These are phyloP conservation scores for Pyrenophora teres DNA, from an alignment of 2,329 filamentous ascomycete genomes.

Conservation along the genomic window DNA sequence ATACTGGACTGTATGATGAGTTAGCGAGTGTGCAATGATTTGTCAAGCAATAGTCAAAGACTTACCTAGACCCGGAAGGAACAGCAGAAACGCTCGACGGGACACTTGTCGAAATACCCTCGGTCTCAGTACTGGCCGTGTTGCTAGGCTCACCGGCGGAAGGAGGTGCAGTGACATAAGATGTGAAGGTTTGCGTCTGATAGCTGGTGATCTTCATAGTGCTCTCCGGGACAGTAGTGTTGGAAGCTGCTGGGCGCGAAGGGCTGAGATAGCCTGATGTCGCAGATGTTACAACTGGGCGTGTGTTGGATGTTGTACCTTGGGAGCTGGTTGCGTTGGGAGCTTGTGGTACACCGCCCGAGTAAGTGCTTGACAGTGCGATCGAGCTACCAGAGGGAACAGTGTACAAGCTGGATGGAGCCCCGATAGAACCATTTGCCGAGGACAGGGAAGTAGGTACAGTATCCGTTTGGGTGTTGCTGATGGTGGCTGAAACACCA, in stretches of 20 bases:
- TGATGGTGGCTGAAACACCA: not conserved
- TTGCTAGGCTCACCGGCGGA: slow-evolving; percentile 10
- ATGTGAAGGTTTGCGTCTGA: slow-evolving; percentile 29
- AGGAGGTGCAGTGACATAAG: slow-evolving; percentile 21
- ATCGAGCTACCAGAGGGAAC: not conserved
- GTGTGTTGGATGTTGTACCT: slow-evolving; percentile 10
- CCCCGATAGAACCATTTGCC: not conserved
- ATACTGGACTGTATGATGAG: slow-evolving; percentile 16
- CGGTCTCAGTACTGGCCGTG: slow-evolving; percentile 20
- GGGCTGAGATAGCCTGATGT: slow-evolving; percentile 19
- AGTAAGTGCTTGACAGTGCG: not conserved
- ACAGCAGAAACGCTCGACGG: slow-evolving; percentile 22
- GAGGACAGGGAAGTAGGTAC: not conserved
- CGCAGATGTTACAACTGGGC: slow-evolving; percentile 11
- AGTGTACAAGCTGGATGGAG: slow-evolving; percentile 1
- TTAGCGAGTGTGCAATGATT: slow-evolving; percentile 10
- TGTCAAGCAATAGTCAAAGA: not conserved
- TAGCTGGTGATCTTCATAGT: slow-evolving; percentile 35
- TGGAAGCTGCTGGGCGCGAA: slow-evolving; percentile 6
- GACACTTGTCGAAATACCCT: slow-evolving; percentile 24
- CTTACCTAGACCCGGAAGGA: slow-evolving; percentile 37
- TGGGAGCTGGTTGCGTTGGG: not conserved
- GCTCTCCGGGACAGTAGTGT: slow-evolving; percentile 18
- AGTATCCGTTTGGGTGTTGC: not conserved
- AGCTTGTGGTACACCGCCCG: not conserved